These are phyloP conservation scores for Torulaspora gathmanii DNA, from an alignment of 805 yeast genomes.

Conservation along the genomic window DNA sequence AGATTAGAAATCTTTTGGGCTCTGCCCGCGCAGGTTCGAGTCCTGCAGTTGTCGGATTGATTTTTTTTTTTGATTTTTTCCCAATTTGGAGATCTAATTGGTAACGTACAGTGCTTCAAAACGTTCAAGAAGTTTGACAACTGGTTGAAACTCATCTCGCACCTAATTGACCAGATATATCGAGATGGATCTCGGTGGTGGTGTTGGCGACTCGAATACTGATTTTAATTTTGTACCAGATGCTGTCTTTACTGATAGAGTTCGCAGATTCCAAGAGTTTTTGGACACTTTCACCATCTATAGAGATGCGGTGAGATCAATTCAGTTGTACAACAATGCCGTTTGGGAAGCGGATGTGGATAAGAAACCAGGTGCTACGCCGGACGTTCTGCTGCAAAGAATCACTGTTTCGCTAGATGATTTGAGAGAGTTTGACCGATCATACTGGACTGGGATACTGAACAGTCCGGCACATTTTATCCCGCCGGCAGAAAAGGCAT, in stretches of 20 bases:
- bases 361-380: conserved; percentile 8
- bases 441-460: conserved; percentile 71
- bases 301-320: conserved; percentile 61
- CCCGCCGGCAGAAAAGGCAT: conserved; percentile 85
- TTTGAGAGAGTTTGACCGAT: conserved; percentile 73
- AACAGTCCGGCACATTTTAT: conserved; percentile 75
- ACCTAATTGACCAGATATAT: not conserved
- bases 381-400: conserved; percentile 39
- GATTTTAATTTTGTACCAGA: conserved; percentile 33
- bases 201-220: conserved; percentile 5
- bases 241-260: conserved; percentile 69
- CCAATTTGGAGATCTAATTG: not conserved
- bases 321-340: conserved; percentile 62
- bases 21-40: conserved; percentile 62
- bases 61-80: conserved; percentile 26
- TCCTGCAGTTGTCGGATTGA: conserved; percentile 65
- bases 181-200: conserved; percentile 8
- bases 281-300: conserved; percentile 64
- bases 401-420: conserved; percentile 79
- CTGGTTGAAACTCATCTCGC: not conserved
- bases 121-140: too few relatives aligned
- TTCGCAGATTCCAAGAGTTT: conserved; percentile 83
- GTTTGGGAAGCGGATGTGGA: conserved; percentile 13
- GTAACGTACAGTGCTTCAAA: too few relatives aligned
- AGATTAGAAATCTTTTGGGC: conserved; percentile 58